Evolutionary conservation across 2,329 filamentous ascomycete genomes (phyloP).

Genomic region (Elsinoe batatas): DNA sequence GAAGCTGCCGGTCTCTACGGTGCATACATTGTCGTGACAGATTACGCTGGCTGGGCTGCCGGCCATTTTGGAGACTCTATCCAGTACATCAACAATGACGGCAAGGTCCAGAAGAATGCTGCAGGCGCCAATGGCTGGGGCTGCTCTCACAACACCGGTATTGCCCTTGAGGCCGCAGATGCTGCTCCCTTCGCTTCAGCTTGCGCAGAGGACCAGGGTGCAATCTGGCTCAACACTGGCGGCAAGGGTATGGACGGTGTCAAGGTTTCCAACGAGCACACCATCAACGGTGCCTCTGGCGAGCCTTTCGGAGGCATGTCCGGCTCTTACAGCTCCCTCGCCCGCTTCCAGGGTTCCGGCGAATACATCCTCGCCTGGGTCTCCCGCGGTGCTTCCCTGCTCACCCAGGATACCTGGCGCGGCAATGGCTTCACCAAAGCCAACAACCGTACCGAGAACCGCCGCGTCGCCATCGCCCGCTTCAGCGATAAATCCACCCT

Average conservation of each 20-base stretch:
- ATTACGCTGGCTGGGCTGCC: conserved; percentile 43
- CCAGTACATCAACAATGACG: conserved; percentile 40
- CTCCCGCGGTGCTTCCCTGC: conserved; percentile 47
- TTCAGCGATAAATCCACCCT: conserved; percentile 51
- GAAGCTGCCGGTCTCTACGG: conserved; percentile 47
- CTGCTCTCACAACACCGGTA: conserved; percentile 56
- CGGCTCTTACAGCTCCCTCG: conserved; percentile 51
- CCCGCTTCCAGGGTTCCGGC: conserved; percentile 42
- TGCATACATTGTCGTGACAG: conserved; percentile 53
- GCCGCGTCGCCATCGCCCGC: conserved; percentile 50
- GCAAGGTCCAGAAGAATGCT: conserved; percentile 41
- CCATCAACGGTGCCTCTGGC: conserved; percentile 48
- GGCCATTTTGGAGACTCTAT: conserved; percentile 53
- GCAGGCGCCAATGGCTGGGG: conserved; percentile 50
- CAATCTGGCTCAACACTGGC: conserved; percentile 55
- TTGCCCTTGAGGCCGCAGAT: conserved; percentile 52
- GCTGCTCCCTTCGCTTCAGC: conserved; percentile 48
- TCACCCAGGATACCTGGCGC: conserved; percentile 49
- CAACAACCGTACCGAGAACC: conserved; percentile 46
- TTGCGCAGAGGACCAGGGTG: conserved; percentile 53
- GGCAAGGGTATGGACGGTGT: conserved; percentile 48
- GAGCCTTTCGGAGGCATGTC: conserved; percentile 54
- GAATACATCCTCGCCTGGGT: conserved; percentile 55
- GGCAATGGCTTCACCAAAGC: conserved; percentile 45
- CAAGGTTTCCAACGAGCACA: conserved; percentile 54